phyloP scores from a whole-genome alignment of 306 rosid species.

The Gastrolobium villosum region DNA sequence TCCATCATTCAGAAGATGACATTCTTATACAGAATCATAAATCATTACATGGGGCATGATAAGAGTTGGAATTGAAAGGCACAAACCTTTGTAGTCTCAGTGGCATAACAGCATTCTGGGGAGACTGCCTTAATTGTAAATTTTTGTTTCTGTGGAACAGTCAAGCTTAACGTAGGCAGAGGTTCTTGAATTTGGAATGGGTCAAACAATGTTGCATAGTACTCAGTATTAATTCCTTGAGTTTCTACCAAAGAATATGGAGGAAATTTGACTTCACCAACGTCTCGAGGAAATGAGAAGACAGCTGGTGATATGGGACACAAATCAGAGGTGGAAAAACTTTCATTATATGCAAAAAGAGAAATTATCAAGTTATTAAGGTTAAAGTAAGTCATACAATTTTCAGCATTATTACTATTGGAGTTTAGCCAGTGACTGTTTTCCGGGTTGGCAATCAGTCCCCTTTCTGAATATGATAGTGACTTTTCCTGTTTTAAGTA shows the following conservation, averaged over 20 bases:
- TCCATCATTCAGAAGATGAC: constrained; percentile 30
- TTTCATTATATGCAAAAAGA: constrained; percentile 38
- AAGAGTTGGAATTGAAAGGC: constrained; percentile 40
- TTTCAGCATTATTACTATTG: constrained; percentile 51
- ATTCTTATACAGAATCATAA: constrained; percentile 33
- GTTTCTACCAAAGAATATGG: constrained; percentile 55
- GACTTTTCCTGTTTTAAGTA: constrained; percentile 64
- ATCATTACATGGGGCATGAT: constrained; percentile 35
- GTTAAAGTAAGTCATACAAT: constrained; percentile 56
- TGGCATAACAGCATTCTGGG: constrained; percentile 86
- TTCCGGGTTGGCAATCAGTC: constrained; percentile 57
- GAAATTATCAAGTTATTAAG: constrained; percentile 31
- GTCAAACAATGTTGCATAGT: constrained; percentile 52
- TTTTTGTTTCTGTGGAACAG: constrained; percentile 72
- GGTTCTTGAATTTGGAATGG: constrained; percentile 61
- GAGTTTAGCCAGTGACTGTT: constrained; percentile 58
- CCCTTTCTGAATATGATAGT: constrained; percentile 50
- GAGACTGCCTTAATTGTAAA: constrained; percentile 78
- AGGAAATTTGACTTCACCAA: constrained; percentile 48
- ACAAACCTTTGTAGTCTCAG: constrained; percentile 80
- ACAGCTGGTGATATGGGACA: constrained; percentile 61
- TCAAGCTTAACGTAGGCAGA: constrained; percentile 60
- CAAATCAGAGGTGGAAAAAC: constrained; percentile 50
- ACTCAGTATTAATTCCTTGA: constrained; percentile 57
- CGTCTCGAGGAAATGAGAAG: constrained; percentile 49